Evolutionary conservation across 2,329 filamentous ascomycete species (phyloP).

Genomic region (Colletotrichum costaricense): DNA sequence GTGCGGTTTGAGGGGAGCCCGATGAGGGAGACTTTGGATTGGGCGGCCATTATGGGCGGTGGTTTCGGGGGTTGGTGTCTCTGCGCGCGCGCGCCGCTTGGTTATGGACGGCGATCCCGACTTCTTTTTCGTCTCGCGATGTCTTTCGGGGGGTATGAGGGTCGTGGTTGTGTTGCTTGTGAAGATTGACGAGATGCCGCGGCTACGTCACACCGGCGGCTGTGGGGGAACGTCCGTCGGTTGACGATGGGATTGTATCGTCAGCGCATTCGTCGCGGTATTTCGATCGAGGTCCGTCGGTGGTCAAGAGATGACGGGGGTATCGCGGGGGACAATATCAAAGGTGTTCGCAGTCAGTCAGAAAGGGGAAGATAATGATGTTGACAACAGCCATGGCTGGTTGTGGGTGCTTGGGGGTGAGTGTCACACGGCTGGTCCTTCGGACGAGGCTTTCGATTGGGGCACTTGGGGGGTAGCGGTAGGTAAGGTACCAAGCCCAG

Average conservation of each 20-base stretch:
- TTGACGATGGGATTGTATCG: neutral
- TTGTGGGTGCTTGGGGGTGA: neutral
- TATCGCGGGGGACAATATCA: neutral
- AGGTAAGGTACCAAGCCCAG: neutral
- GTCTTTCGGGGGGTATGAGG: neutral
- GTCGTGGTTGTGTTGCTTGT: neutral
- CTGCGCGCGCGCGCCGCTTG: constrained; percentile 2
- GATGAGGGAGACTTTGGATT: constrained; percentile 76
- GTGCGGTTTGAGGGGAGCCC: constrained; percentile 64
- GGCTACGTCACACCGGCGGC: constrained; percentile 24
- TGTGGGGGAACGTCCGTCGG: constrained; percentile 1
- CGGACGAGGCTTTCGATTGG: constrained; percentile 22
- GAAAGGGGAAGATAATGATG: neutral
- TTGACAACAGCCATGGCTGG: constrained; percentile 22
- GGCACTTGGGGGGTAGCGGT: too few species aligned
- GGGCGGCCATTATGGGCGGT: constrained; percentile 71
- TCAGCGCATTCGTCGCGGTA: constrained; percentile 20
- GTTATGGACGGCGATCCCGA: neutral
- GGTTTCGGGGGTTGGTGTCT: neutral
- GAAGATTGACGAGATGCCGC: neutral
- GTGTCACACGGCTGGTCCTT: constrained; percentile 13
- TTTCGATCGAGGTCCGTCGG: neutral
- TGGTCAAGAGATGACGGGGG: too few species aligned
- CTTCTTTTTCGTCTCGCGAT: neutral
- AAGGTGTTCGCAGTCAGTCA: neutral